These are phyloP conservation scores for Tephrocybe rancida DNA, from an alignment of 768 basidiomycete species.

Conservation along the genomic window DNA sequence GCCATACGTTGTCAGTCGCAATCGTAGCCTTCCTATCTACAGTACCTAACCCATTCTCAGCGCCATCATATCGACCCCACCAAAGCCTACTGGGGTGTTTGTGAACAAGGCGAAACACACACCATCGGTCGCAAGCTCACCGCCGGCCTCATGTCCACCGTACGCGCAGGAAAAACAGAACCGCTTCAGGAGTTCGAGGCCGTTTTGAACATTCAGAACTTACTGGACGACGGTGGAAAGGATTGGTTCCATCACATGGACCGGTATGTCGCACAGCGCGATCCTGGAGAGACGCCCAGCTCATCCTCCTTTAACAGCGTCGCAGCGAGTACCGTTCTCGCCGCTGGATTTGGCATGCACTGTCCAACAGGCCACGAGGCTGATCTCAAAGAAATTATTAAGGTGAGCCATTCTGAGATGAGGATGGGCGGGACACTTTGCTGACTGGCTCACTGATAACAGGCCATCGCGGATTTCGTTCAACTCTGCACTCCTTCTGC, in stretches of 20 bases:
- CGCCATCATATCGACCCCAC: not conserved
- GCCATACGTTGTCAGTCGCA: not conserved
- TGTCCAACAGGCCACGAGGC: conserved; percentile 1
- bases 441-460: not conserved
- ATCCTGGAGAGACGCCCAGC: too few relatives aligned
- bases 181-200: conserved; percentile 5
- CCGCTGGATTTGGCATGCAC: not conserved
- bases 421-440: not conserved
- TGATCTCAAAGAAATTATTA: conserved; percentile 3
- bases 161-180: conserved; percentile 4
- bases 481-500: conserved; percentile 1
- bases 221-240: conserved; percentile 5
- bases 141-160: conserved; percentile 3
- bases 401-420: not conserved
- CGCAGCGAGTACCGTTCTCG: not conserved
- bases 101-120: conserved; percentile 4
- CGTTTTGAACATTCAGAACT: not conserved
- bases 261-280: not conserved
- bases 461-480: not conserved
- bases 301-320: not conserved
- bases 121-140: conserved; percentile 2
- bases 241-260: conserved; percentile 7
- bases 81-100: conserved; percentile 1
- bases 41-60: not conserved
- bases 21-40: too few relatives aligned